These are phyloP conservation scores for Phaeosphaeria sp. DNA, from an alignment of 2,329 filamentous ascomycete species.

Conservation along the genomic window DNA sequence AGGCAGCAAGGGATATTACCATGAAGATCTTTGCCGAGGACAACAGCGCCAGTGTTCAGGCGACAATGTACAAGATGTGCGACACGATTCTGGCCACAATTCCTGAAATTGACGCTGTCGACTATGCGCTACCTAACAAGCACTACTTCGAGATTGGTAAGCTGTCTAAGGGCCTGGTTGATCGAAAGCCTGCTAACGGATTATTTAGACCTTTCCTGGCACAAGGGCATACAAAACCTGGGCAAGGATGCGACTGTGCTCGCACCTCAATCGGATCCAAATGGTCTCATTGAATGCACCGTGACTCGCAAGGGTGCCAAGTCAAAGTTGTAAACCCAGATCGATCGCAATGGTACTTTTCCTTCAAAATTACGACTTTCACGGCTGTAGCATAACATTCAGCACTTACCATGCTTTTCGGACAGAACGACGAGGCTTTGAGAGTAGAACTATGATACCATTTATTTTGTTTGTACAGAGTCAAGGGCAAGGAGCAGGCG, in stretches of 20 bases:
- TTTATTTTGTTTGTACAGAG: constrained; percentile 10
- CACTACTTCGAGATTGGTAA: constrained; percentile 96
- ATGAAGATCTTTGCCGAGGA: constrained; percentile 90
- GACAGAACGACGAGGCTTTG: constrained; percentile 17
- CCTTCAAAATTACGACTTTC: constrained; percentile 12
- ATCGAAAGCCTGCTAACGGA: constrained; percentile 15
- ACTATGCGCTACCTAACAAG: constrained; percentile 93
- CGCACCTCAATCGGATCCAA: constrained; percentile 89
- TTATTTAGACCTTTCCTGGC: constrained; percentile 84
- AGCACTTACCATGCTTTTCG: constrained; percentile 2
- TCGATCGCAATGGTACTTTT: too few species aligned
- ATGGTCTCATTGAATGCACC: constrained; percentile 94
- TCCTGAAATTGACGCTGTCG: constrained; percentile 73
- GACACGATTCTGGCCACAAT: constrained; percentile 81
- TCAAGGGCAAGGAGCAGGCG: constrained; percentile 7
- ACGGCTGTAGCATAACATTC: constrained; percentile 18
- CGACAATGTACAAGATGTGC: constrained; percentile 99
- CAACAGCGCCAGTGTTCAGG: constrained; percentile 90
- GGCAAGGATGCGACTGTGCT: constrained; percentile 96
- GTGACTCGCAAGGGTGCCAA: constrained; percentile 67
- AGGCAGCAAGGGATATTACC: constrained; percentile 81
- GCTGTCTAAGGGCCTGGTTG: constrained; percentile 39
- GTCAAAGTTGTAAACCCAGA: constrained; percentile 50
- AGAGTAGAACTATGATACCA: constrained; percentile 41
- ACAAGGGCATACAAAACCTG: constrained; percentile 93